Evolutionary conservation across 768 basidiomycete genomes (phyloP).

Genomic region (Tulasnella sp.): DNA sequence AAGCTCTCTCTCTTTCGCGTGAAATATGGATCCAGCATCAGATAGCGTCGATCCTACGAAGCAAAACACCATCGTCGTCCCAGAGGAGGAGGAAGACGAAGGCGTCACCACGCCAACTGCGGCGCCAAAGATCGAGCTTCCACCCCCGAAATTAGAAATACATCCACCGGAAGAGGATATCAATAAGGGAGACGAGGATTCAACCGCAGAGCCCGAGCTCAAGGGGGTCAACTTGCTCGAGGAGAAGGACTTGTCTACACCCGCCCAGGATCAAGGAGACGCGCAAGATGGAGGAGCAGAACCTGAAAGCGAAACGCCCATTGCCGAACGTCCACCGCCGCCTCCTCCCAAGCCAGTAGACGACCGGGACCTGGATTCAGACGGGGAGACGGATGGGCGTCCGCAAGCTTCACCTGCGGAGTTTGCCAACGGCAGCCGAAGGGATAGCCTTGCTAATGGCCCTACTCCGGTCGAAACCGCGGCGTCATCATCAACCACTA

Average conservation of each 20-base stretch:
- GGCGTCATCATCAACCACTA: background rate
- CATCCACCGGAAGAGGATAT: slow-evolving; percentile 8
- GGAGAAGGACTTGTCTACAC: background rate
- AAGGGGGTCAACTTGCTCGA: background rate
- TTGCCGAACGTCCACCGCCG: background rate
- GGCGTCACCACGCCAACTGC: background rate
- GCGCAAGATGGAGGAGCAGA: background rate
- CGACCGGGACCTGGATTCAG: background rate
- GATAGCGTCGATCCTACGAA: background rate
- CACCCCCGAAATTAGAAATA: slow-evolving; percentile 7
- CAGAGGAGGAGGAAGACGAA: background rate
- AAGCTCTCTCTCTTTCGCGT: background rate
- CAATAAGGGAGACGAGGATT: background rate
- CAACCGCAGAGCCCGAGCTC: background rate
- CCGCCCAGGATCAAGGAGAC: background rate
- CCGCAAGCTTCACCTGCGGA: background rate
- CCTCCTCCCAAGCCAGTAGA: background rate
- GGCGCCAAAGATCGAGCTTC: background rate
- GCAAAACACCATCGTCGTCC: background rate
- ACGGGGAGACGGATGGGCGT: background rate
- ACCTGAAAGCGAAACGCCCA: background rate
- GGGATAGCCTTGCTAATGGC: background rate
- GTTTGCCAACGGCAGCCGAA: background rate
- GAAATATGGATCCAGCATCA: background rate
- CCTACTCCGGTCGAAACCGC: background rate